These are phyloP conservation scores for Colletotrichum trifolii DNA, from an alignment of 2,329 filamentous ascomycete genomes.

Conservation along the genomic window DNA sequence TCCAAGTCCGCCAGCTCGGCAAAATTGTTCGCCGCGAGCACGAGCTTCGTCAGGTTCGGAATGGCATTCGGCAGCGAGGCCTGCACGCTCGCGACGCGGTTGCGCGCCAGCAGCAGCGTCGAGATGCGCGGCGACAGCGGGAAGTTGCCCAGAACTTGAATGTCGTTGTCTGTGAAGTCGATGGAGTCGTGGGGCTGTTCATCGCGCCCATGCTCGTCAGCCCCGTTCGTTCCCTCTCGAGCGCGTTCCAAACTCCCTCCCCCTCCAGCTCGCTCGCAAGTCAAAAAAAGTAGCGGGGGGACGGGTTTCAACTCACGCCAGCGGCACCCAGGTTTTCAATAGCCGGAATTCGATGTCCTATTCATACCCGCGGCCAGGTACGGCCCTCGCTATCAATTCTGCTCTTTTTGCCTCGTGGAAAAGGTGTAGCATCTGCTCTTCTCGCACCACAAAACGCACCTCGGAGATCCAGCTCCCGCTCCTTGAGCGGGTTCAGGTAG, in stretches of 20 bases:
- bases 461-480: slow-evolving; percentile 99
- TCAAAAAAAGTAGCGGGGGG: not conserved
- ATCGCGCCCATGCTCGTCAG: not conserved
- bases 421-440: slow-evolving; percentile 97
- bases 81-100: slow-evolving; percentile 87
- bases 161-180: slow-evolving; percentile 98
- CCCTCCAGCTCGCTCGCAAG: not conserved
- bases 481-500: slow-evolving; percentile 98
- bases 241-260: no score
- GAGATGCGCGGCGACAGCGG: slow-evolving; percentile 89
- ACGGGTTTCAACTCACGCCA: slow-evolving; percentile 70
- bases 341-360: slow-evolving; percentile 96
- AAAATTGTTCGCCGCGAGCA: slow-evolving; percentile 86
- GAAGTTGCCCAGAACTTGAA: slow-evolving; percentile 89
- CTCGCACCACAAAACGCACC: slow-evolving; percentile 81
- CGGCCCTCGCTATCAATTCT: slow-evolving; percentile 82
- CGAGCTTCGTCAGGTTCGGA: slow-evolving; percentile 84
- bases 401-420: slow-evolving; percentile 58
- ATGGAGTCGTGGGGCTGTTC: slow-evolving; percentile 90
- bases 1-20: slow-evolving; percentile 89
- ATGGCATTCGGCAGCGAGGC: slow-evolving; percentile 77
- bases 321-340: slow-evolving; percentile 98
- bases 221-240: not conserved
- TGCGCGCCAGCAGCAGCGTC: slow-evolving; percentile 89
- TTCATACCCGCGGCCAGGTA: slow-evolving; percentile 50